Evolutionary conservation across 2,329 filamentous ascomycete genomes (phyloP).

Genomic region (Apiospora phragmitis): DNA sequence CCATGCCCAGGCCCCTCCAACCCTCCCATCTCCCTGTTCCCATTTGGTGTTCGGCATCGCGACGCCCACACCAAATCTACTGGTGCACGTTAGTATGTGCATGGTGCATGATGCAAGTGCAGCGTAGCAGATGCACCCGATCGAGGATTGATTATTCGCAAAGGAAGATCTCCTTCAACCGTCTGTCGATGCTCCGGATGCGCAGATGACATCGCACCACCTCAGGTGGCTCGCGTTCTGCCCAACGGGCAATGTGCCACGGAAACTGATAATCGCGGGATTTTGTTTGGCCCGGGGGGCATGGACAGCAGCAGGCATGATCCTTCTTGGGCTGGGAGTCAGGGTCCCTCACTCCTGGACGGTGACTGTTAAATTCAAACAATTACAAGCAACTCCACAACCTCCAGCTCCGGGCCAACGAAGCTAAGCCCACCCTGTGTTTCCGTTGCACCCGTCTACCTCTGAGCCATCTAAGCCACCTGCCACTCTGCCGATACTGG

Average conservation of each 20-base stretch:
- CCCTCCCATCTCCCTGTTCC: constrained; percentile 5
- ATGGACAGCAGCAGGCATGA: background rate
- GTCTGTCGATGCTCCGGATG: background rate
- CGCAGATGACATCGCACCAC: background rate
- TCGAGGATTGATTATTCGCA: background rate
- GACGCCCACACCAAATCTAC: background rate
- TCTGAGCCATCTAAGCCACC: background rate
- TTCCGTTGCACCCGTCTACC: background rate
- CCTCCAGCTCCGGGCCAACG: constrained; percentile 3
- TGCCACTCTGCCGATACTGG: background rate
- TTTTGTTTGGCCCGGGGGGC: background rate
- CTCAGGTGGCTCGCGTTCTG: background rate
- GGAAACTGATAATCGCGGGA: background rate
- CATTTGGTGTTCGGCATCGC: background rate
- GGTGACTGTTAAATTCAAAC: constrained; percentile 5
- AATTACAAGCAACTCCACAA: constrained; percentile 1
- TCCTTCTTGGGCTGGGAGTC: background rate
- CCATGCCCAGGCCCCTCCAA: constrained; percentile 1
- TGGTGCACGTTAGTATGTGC: background rate
- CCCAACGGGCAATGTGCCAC: background rate
- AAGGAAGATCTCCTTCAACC: background rate
- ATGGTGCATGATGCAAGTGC: constrained; percentile 5
- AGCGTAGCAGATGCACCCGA: background rate
- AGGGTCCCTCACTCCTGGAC: background rate
- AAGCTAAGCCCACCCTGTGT: background rate